phyloP scores from a whole-genome alignment of 2,329 filamentous ascomycete species.

The Microdochium trichocladiopsis region DNA sequence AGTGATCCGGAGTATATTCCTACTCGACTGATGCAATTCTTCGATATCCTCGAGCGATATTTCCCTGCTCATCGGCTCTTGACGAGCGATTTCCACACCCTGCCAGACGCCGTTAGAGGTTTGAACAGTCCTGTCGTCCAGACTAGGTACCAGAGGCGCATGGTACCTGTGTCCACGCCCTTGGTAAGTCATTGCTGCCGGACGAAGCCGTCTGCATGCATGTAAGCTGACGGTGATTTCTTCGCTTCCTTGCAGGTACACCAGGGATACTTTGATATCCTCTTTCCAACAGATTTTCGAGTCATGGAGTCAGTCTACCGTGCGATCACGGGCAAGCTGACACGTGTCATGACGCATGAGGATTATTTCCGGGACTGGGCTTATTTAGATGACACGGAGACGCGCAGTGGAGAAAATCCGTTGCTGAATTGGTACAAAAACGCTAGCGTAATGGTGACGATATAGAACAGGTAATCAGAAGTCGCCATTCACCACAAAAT shows the following conservation, averaged over 20 bases:
- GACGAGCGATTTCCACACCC: constrained; percentile 80
- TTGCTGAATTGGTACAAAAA: constrained; percentile 92
- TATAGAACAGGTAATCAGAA: constrained; percentile 36
- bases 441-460: constrained; percentile 83
- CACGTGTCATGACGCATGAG: constrained; percentile 76
- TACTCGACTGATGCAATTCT: constrained; percentile 93
- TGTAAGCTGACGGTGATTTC: neutral
- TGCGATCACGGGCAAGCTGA: constrained; percentile 86
- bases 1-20: constrained; percentile 88
- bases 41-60: constrained; percentile 78
- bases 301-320: constrained; percentile 90
- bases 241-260: constrained; percentile 57
- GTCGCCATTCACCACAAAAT: neutral
- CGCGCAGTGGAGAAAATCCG: constrained; percentile 86
- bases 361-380: constrained; percentile 90
- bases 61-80: constrained; percentile 88
- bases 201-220: neutral
- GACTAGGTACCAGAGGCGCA: constrained; percentile 80
- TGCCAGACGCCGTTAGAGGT: constrained; percentile 77
- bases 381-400: constrained; percentile 82
- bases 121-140: constrained; percentile 94
- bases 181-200: constrained; percentile 55
- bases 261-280: constrained; percentile 97
- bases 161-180: constrained; percentile 84
- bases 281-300: constrained; percentile 93